A percentile compares a stretch with the other conserved stretches of the same genome.
Conservation (phyloP, 768 basidiomycete genomes). For the Boletus edulis region DNA sequence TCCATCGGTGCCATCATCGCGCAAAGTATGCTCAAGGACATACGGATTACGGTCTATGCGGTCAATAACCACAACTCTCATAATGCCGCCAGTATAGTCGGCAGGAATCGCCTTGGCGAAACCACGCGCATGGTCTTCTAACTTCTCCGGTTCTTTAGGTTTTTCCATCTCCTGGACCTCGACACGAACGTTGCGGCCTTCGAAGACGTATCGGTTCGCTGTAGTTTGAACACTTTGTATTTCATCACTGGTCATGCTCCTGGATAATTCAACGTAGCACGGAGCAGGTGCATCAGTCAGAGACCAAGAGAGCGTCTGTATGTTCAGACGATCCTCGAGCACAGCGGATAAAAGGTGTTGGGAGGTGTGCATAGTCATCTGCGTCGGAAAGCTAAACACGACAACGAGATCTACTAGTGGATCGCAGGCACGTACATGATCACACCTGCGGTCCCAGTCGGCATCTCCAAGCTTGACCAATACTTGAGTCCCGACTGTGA, state of each 20-base stretch:
- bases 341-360: slow-evolving; percentile 82
- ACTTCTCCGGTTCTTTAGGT: slow-evolving; percentile 31
- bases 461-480: slow-evolving; percentile 52
- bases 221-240: slow-evolving; percentile 57
- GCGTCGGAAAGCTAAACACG: not conserved
- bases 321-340: slow-evolving; percentile 58
- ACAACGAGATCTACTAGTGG: not conserved
- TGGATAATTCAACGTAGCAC: slow-evolving; percentile 75
- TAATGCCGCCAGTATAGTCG: slow-evolving; percentile 75
- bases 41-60: slow-evolving; percentile 79
- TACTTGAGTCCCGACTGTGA: slow-evolving; percentile 52
- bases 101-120: slow-evolving; percentile 58
- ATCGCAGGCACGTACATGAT: slow-evolving; percentile 53
- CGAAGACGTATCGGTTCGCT: slow-evolving; percentile 67
- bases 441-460: slow-evolving; percentile 65
- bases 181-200: slow-evolving; percentile 65
- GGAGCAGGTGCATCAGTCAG: slow-evolving; percentile 64
- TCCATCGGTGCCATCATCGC: not conserved
- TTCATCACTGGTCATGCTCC: slow-evolving; percentile 63
- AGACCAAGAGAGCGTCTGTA: slow-evolving; percentile 83
- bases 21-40: slow-evolving; percentile 25
- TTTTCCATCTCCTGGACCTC: slow-evolving; percentile 68
- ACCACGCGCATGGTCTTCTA: slow-evolving; percentile 46
- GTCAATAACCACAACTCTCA: slow-evolving; percentile 80
- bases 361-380: slow-evolving; percentile 85